A percentile compares a stretch with the other conserved stretches of the same genome.
These are phyloP conservation scores for Paramarasmius palmivorus DNA, from an alignment of 1,284 basidiomycete species.

Conservation along the genomic window DNA sequence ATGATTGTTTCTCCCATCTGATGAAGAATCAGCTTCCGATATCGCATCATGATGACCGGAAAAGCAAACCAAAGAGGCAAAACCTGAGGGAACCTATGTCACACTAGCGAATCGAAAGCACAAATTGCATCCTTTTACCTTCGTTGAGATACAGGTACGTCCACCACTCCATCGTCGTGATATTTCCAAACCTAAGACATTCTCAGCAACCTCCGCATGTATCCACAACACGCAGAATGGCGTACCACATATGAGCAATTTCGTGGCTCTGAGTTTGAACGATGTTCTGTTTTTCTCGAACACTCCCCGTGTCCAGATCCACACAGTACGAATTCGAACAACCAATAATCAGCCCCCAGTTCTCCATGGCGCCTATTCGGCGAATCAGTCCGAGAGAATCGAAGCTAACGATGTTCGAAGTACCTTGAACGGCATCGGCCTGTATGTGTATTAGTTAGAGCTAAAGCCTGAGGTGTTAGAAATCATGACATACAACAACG, in stretches of 20 bases:
- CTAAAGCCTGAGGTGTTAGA: constrained; percentile 2
- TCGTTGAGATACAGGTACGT: constrained; percentile 87
- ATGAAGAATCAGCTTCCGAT: constrained; percentile 9
- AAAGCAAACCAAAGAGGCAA: constrained; percentile 77
- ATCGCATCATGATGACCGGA: constrained; percentile 6
- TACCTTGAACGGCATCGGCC: too few species aligned
- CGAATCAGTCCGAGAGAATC: too few species aligned
- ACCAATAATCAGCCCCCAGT: constrained; percentile 94
- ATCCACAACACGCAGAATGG: constrained; percentile 17
- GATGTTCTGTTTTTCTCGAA: constrained; percentile 79
- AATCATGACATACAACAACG: constrained; percentile 58
- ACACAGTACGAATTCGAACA: constrained; percentile 83
- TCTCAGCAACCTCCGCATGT: constrained; percentile 1
- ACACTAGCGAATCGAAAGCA: constrained; percentile 14
- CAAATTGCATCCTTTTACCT: constrained; percentile 39
- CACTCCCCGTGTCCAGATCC: constrained; percentile 77
- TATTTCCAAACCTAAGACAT: constrained; percentile 77
- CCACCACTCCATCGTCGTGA: constrained; percentile 95
- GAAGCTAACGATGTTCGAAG: too few species aligned
- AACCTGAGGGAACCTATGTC: constrained; percentile 50
- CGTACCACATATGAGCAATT: constrained; percentile 82
- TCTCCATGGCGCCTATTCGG: constrained; percentile 83
- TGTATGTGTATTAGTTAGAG: neutral
- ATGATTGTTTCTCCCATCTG: constrained; percentile 93
- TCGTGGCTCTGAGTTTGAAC: constrained; percentile 84